Base-by-base conservation (phyloP, 2,329 filamentous ascomycete genomes). In the Hymenoscyphus repandus region DNA sequence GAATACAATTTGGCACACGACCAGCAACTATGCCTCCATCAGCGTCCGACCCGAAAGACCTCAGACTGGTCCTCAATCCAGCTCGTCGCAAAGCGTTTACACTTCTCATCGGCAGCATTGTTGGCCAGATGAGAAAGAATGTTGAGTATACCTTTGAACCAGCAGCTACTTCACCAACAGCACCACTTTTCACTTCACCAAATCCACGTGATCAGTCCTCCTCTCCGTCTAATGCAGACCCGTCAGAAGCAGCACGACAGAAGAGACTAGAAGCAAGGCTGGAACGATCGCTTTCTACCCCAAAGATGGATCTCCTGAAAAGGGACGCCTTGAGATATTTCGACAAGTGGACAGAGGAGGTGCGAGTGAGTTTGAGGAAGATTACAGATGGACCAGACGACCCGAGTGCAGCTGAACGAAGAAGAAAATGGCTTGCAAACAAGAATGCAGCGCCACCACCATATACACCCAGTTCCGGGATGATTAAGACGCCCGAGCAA, bases 311-410 rank as follows among this genome's bases (percentile, higher is more conserved):
- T 17, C 55, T 60, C 33, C 64, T 78, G 55, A 79, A 73, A 63
- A 72, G 69, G 44, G 79, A 80, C 5, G 81, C 86, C 1, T 67
- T 93, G 11, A 71, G 75, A 39, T 80, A 88, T 62, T 88, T 91
- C 61, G 82, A 90, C 55, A 78, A 82, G n/a, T 96, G 90, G 91
- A 76, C 83, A 52, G 77, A 80, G 22, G 77, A 81, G 31, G 83
- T 92, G 1, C 73, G 90, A n/a, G 70, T 76, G 15, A 79, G 85
- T 40, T 74, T 95, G 1, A 83, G 82, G 43, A 85, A 92, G 58
- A 78, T 90, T 3, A 69, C 83, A 11, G 72, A 78, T 11, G 70
- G 73, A 2, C 68, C 66, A 67, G 52, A 73, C 73, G 61, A 73
- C 77, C 44, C 59, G 70, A 39, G 72, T 70, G 12, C 76, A 70